Evolutionary conservation across 495 filamentous ascomycete species (phyloP), one percentile per base, ranked within the genome.

Genomic region (Terfezia claveryi): DNA sequence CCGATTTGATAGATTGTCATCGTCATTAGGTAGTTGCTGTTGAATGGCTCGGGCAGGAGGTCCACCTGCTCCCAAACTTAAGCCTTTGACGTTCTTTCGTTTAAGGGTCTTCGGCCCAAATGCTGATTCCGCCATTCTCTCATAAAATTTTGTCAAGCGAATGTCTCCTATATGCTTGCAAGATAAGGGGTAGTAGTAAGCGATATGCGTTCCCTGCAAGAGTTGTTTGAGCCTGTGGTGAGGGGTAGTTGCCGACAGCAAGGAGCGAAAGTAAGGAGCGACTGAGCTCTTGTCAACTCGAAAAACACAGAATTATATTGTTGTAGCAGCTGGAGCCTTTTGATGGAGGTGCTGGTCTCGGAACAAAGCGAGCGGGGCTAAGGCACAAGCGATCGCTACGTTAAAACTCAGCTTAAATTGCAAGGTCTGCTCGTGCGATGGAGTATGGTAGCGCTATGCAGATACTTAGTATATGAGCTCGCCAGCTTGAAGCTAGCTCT

Each of bases 61-160:
- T 17, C 46, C 36, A 38, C 23, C 11, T 37, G 57, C 54, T 23
- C 76, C 82, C 61, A 96, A 70, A 53, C 82, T 85, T 16, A 98
- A 80, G n/a, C 88, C 91, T 68, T 94, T 96, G 68, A 88, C 78
- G 66, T 95, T 98, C 76, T 95, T 94, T 71, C 89, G 81, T 78
- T 93, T 94, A 76, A 98, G 77, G 52, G 92, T 87, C 71, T 84
- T 81, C 64, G 81, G 78, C 63, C 88, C 82, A 66, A 95, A 56
- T 37, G 59, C 62, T 23, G 61, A 92, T 62, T 72, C 69, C 12
- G 41, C 41, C 41, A 46, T 46, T 8, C 8, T 46, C 4, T 46
- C 14, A 46, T 32, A 32, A 32, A 32, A 4, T 32, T 32, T 32
- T 32, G 27, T 5, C 27, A 32, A 32, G 27, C 27, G 4, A 32